A percentile compares a stretch with the other conserved stretches of the same genome.
Conservation (phyloP, 2,329 filamentous ascomycete genomes). For the Rutstroemia sydowiana region DNA sequence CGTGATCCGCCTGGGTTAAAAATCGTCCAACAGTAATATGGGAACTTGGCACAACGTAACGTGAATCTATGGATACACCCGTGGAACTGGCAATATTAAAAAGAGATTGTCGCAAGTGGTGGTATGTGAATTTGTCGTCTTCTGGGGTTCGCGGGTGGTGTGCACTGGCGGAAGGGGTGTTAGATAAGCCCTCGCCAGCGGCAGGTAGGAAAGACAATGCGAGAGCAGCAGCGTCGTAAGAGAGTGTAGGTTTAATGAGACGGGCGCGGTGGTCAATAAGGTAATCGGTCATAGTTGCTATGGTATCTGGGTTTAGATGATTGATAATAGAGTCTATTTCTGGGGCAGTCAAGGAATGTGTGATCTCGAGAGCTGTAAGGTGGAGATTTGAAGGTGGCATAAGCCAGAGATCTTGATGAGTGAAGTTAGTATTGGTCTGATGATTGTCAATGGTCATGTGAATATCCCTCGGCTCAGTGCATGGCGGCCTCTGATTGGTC, state of each 20-base stretch:
- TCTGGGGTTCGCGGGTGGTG: conserved; percentile 30
- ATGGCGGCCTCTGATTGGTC: no score
- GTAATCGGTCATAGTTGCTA: conserved; percentile 57
- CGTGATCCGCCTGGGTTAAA: conserved; percentile 58
- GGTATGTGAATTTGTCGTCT: conserved; percentile 72
- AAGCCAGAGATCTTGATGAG: conserved; percentile 69
- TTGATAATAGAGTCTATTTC: conserved; percentile 60
- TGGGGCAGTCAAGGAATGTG: conserved; percentile 65
- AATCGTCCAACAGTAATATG: conserved; percentile 86
- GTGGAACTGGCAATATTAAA: conserved; percentile 53
- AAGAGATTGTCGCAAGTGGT: conserved; percentile 78
- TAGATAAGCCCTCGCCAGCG: conserved; percentile 46
- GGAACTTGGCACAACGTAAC: conserved; percentile 83
- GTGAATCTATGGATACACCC: conserved; percentile 63
- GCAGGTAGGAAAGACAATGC: conserved; percentile 84
- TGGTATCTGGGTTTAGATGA: conserved; percentile 43
- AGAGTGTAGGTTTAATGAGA: conserved; percentile 74
- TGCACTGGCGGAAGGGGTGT: conserved; percentile 1
- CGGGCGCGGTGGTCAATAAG: conserved; percentile 61
- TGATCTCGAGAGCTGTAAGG: conserved; percentile 76
- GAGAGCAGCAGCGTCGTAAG: conserved; percentile 77
- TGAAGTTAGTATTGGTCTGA: conserved; percentile 9
- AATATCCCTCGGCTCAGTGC: no score
- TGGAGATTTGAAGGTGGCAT: conserved; percentile 77
- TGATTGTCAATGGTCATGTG: not conserved